A percentile compares a stretch with the other conserved stretches of the same genome.
Evolutionary conservation across 2,329 filamentous ascomycete species (phyloP).

Genomic region (Zopfia rhizophila): DNA sequence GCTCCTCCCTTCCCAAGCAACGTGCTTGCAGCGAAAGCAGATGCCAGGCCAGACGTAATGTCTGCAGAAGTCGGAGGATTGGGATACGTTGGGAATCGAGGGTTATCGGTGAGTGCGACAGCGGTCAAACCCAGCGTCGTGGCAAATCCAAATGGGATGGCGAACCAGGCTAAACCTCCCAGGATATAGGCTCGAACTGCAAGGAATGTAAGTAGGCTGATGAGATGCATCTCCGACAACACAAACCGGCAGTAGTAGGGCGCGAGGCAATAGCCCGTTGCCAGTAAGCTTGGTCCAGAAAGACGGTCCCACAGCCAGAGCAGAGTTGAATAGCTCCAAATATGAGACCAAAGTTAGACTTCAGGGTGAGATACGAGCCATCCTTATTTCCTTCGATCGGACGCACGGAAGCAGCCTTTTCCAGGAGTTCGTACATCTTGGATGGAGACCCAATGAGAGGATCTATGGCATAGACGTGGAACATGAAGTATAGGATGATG

Average conservation of each 20-base stretch:
- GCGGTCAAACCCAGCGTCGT: constrained; percentile 60
- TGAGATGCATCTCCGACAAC: background rate
- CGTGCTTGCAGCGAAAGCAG: constrained; percentile 41
- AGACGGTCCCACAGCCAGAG: constrained; percentile 50
- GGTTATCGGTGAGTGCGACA: constrained; percentile 56
- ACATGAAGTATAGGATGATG: constrained; percentile 58
- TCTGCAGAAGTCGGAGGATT: constrained; percentile 35
- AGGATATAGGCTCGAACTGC: constrained; percentile 48
- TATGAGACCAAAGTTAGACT: constrained; percentile 55
- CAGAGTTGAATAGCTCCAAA: constrained; percentile 58
- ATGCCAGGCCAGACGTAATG: constrained; percentile 41
- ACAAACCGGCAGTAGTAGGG: constrained; percentile 38
- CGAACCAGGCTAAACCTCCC: constrained; percentile 60
- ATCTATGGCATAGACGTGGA: constrained; percentile 53
- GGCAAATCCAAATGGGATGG: constrained; percentile 59
- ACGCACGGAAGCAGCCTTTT: constrained; percentile 47
- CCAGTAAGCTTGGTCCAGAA: constrained; percentile 59
- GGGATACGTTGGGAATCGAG: constrained; percentile 57
- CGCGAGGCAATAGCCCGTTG: constrained; percentile 53
- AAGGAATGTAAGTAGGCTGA: too few species aligned
- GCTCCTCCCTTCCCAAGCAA: constrained; percentile 43
- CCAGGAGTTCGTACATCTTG: constrained; percentile 54
- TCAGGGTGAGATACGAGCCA: constrained; percentile 55
- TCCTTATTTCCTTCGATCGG: constrained; percentile 52
- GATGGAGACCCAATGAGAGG: constrained; percentile 52